Evolutionary conservation across 192 early-diverging fungal species (phyloP).

Genomic region (Coemansia sp.): DNA sequence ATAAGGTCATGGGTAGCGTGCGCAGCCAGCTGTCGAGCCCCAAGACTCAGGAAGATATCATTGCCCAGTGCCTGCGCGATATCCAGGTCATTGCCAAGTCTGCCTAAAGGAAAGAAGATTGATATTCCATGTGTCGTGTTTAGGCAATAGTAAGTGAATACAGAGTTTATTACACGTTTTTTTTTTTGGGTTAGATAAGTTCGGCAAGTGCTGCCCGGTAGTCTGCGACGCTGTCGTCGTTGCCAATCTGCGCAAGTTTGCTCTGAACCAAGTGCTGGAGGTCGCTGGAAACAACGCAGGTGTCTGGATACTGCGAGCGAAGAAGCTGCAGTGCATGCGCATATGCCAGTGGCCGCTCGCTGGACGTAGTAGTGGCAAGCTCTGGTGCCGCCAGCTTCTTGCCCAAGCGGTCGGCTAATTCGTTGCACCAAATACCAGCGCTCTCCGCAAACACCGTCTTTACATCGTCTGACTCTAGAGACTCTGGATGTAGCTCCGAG

Average conservation of each 20-base stretch:
- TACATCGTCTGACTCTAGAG: not conserved
- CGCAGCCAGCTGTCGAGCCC: slow-evolving; percentile 50
- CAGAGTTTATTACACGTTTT: not conserved
- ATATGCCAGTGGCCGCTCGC: slow-evolving; percentile 22
- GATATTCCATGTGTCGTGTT: not conserved
- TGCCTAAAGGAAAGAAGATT: slow-evolving; percentile 11
- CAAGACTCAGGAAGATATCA: slow-evolving; percentile 55
- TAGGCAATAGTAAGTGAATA: not conserved
- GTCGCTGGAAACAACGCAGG: slow-evolving; percentile 14
- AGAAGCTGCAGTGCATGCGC: slow-evolving; percentile 27
- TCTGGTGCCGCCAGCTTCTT: slow-evolving; percentile 2
- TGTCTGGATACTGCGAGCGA: slow-evolving; percentile 11
- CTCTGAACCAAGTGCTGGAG: slow-evolving; percentile 23
- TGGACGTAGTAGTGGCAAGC: not conserved
- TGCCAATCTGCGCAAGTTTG: slow-evolving; percentile 12
- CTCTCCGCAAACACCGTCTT: not conserved
- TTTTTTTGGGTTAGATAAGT: slow-evolving; percentile 6
- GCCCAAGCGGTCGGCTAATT: slow-evolving; percentile 20
- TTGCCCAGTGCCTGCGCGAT: slow-evolving; percentile 57
- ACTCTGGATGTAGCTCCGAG: slow-evolving; percentile 39
- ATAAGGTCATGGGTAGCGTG: slow-evolving; percentile 78
- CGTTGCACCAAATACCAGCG: slow-evolving; percentile 34
- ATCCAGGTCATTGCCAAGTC: slow-evolving; percentile 54
- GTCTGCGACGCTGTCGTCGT: slow-evolving; percentile 16
- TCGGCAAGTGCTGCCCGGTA: slow-evolving; percentile 36